phyloP scores from a whole-genome alignment of 106 monocot species.

The Narthecium ossifragum region DNA sequence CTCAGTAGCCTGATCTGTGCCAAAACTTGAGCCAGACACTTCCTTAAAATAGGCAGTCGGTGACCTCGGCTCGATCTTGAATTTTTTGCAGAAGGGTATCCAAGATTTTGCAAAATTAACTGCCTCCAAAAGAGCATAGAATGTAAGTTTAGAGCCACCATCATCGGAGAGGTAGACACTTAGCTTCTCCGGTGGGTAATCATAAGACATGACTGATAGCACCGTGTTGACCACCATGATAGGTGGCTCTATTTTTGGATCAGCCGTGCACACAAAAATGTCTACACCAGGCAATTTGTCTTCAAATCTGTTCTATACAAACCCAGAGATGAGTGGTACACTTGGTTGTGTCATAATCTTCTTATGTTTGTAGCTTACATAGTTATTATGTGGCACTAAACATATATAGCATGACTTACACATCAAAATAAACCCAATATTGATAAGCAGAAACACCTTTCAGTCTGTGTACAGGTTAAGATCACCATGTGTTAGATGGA shows the following conservation, averaged over 20 bases:
- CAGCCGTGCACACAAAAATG: slow-evolving; percentile 73
- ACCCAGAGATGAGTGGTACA: neutral
- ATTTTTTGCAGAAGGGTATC: slow-evolving; percentile 73
- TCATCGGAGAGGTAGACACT: slow-evolving; percentile 75
- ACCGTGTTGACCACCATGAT: slow-evolving; percentile 63
- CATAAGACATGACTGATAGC: slow-evolving; percentile 70
- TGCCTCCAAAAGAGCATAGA: slow-evolving; percentile 75
- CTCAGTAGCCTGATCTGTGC: slow-evolving; percentile 6
- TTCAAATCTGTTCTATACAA: slow-evolving; percentile 19
- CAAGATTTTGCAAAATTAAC: slow-evolving; percentile 59
- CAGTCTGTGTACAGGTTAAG: no score
- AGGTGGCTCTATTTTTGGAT: slow-evolving; percentile 67
- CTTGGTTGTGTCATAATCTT: no score
- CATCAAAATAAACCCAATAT: no score
- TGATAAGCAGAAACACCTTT: no score
- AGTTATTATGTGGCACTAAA: no score
- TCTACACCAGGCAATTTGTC: slow-evolving; percentile 55
- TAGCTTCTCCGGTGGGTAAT: slow-evolving; percentile 64
- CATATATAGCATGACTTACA: no score
- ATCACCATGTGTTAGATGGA: no score
- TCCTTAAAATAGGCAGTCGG: slow-evolving; percentile 51
- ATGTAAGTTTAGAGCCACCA: slow-evolving; percentile 64
- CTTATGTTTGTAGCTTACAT: no score
- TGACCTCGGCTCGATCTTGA: slow-evolving; percentile 55
- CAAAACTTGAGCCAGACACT: neutral